Evolutionary conservation across 2,329 filamentous ascomycete species (phyloP).

Genomic region (Colletotrichum liaoningense): DNA sequence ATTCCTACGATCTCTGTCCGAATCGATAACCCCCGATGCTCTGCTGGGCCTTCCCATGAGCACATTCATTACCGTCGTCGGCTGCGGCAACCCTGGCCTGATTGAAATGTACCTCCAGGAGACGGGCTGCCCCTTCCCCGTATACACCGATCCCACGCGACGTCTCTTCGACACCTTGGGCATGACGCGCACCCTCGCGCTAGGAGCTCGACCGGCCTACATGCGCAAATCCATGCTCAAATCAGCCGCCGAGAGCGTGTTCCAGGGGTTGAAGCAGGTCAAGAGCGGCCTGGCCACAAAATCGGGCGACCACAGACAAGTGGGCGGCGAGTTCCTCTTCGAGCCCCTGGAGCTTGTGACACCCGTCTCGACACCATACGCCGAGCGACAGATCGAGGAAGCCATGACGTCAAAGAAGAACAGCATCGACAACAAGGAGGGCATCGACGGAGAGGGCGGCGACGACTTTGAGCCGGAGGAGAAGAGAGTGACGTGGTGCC

Average conservation of each 20-base stretch:
- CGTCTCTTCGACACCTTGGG: slow-evolving; percentile 75
- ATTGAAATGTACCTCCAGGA: slow-evolving; percentile 74
- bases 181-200: slow-evolving; percentile 72
- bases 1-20: slow-evolving; percentile 73
- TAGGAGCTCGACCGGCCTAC: slow-evolving; percentile 73
- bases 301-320: slow-evolving; percentile 74
- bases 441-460: slow-evolving; percentile 34
- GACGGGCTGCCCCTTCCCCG: slow-evolving; percentile 76
- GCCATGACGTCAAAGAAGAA: slow-evolving; percentile 23
- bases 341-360: slow-evolving; percentile 62
- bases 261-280: slow-evolving; percentile 70
- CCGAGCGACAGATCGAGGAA: slow-evolving; percentile 44
- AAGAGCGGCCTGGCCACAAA: slow-evolving; percentile 69
- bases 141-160: slow-evolving; percentile 80
- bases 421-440: slow-evolving; percentile 24
- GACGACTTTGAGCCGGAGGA: slow-evolving; percentile 52
- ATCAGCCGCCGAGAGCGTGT: slow-evolving; percentile 62
- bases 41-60: slow-evolving; percentile 63
- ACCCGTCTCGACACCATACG: slow-evolving; percentile 57
- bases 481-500: slow-evolving; percentile 80
- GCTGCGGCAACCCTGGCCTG: slow-evolving; percentile 76
- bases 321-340: slow-evolving; percentile 85
- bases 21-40: slow-evolving; percentile 63
- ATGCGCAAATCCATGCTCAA: slow-evolving; percentile 66
- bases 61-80: slow-evolving; percentile 76